Evolutionary conservation across 805 yeast species (phyloP).

Genomic region (Yarrowia sp.): DNA sequence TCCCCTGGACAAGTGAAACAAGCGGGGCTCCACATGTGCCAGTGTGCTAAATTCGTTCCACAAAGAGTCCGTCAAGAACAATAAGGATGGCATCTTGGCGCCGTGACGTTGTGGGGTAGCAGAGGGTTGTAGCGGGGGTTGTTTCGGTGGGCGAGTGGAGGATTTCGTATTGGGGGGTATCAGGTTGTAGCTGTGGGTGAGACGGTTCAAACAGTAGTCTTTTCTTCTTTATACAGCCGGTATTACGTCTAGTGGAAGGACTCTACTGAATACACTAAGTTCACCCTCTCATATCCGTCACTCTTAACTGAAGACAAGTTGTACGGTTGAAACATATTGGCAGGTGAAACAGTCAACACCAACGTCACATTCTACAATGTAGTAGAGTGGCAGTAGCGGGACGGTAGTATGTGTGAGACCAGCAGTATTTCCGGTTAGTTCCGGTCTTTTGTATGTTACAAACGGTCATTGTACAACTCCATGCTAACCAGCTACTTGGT

Average conservation of each 20-base stretch:
- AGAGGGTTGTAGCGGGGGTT: background rate
- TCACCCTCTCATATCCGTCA: background rate
- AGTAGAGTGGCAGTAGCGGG: too few relatives aligned
- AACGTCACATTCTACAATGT: background rate
- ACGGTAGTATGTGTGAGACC: too few relatives aligned
- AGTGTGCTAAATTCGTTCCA: background rate
- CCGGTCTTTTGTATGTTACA: too few relatives aligned
- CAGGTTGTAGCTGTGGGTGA: background rate
- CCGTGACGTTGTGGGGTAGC: constrained; percentile 15
- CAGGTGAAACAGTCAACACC: constrained; percentile 14
- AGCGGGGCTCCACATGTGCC: constrained; percentile 17
- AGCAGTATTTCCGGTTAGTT: too few relatives aligned
- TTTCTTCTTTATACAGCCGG: too few relatives aligned
- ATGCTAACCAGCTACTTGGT: background rate
- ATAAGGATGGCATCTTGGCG: constrained; percentile 23
- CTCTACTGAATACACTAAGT: background rate
- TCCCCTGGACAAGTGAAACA: constrained; percentile 7
- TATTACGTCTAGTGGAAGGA: too few relatives aligned
- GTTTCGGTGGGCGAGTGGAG: background rate
- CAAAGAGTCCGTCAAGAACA: constrained; percentile 4
- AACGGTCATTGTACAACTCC: too few relatives aligned
- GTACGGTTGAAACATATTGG: constrained; percentile 20
- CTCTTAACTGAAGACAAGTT: background rate
- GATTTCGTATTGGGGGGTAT: background rate
- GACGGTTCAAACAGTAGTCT: background rate